Percentiles rank a stretch among this genome's conserved stretches.
Evolutionary conservation across 2,329 filamentous ascomycete genomes (phyloP).

Genomic region (Xylariaceae sp.): DNA sequence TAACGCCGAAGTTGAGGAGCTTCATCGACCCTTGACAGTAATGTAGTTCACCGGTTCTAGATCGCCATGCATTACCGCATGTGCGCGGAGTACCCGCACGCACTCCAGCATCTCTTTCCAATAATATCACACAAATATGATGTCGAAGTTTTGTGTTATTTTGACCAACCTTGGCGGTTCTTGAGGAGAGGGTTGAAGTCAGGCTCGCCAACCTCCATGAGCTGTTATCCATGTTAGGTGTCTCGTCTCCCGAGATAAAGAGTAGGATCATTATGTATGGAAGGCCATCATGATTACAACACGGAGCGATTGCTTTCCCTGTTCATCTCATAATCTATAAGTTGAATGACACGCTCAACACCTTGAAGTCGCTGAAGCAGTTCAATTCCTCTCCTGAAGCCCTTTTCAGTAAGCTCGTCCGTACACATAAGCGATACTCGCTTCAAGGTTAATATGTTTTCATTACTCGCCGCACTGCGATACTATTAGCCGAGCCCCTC

Average conservation of each 20-base stretch:
- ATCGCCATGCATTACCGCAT: no score
- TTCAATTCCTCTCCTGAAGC: background rate
- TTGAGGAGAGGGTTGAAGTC: constrained; percentile 1
- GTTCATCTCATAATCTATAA: background rate
- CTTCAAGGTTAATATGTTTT: background rate
- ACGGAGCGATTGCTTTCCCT: background rate
- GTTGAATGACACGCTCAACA: background rate
- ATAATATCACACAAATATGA: background rate
- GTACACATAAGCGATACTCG: background rate
- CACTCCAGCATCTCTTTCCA: background rate
- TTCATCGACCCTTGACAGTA: no score
- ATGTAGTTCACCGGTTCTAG: no score
- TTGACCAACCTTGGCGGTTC: background rate
- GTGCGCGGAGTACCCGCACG: background rate
- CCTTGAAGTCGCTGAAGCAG: background rate
- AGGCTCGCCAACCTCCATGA: background rate
- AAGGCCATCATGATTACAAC: background rate
- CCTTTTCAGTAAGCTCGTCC: constrained; percentile 1
- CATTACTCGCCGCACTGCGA: background rate
- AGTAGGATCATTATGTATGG: background rate
- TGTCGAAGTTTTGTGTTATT: background rate
- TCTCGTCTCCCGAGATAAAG: background rate
- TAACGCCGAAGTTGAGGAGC: no score
- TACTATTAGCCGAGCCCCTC: background rate
- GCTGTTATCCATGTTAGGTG: background rate